Conservation (phyloP, 179 eudicot species). For the Gypsophila paniculata region DNA sequence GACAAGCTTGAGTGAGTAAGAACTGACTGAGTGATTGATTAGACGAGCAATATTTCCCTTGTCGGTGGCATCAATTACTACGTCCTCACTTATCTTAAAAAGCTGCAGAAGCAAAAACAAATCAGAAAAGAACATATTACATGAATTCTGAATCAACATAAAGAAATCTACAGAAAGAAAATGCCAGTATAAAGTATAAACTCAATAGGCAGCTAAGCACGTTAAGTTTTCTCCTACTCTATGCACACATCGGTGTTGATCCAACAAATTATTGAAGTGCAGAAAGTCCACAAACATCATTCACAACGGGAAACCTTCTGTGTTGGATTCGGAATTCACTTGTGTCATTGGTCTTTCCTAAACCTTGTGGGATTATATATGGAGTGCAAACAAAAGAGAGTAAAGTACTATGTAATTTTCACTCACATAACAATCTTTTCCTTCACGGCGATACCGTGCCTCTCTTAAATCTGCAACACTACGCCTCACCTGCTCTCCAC, state of each 20-base stretch:
- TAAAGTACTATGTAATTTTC: not conserved
- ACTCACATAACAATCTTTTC: conserved; percentile 99
- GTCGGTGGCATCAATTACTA: conserved; percentile 82
- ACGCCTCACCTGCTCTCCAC: conserved; percentile 94
- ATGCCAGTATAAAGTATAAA: too few relatives aligned
- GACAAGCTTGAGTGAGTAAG: conserved; percentile 15
- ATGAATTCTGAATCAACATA: not conserved
- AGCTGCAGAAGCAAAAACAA: conserved; percentile 50
- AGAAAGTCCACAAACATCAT: too few relatives aligned
- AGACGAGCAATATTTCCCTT: conserved; percentile 88
- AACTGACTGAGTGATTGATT: conserved; percentile 84
- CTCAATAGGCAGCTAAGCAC: too few relatives aligned
- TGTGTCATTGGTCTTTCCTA: not conserved
- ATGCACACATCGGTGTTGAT: not conserved
- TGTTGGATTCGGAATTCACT: too few relatives aligned
- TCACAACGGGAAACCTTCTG: too few relatives aligned
- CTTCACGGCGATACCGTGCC: conserved; percentile 58
- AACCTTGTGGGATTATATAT: not conserved
- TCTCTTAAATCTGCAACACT: conserved; percentile 93
- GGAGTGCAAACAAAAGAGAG: not conserved
- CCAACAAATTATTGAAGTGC: conserved; percentile 2
- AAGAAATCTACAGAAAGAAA: not conserved
- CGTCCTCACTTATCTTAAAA: conserved; percentile 78
- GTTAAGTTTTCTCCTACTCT: not conserved
- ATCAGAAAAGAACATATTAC: not conserved